A percentile compares a stretch with the other conserved stretches of the same genome.
Conservation (phyloP, 2,329 filamentous ascomycete species). For the Hyphodiscus sp. region DNA sequence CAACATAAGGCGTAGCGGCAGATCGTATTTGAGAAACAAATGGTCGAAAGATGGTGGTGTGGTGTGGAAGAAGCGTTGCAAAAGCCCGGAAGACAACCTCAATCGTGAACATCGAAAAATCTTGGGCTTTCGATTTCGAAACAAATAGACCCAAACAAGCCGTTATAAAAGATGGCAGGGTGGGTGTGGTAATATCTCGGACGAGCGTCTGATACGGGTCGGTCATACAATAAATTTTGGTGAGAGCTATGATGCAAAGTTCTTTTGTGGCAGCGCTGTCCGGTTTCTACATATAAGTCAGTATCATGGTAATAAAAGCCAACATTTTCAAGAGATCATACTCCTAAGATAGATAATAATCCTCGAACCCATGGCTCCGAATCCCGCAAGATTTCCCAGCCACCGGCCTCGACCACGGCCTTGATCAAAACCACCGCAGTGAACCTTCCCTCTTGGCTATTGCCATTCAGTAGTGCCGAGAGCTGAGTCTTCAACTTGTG, state of each 20-base stretch:
- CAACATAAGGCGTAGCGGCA: constrained; percentile 53
- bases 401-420: constrained; percentile 72
- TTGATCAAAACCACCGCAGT: constrained; percentile 74
- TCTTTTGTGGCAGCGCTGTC: constrained; percentile 71
- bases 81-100: constrained; percentile 68
- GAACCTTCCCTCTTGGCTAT: constrained; percentile 68
- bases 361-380: constrained; percentile 70
- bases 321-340: constrained; percentile 29
- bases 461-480: constrained; percentile 70
- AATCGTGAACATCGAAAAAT: constrained; percentile 44
- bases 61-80: constrained; percentile 65
- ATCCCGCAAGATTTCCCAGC: constrained; percentile 72
- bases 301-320: background rate
- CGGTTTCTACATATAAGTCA: constrained; percentile 53
- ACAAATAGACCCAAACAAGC: constrained; percentile 60
- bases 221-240: constrained; percentile 76
- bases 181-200: constrained; percentile 57
- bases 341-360: constrained; percentile 68
- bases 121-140: constrained; percentile 33
- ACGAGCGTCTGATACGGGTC: constrained; percentile 77
- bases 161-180: constrained; percentile 14
- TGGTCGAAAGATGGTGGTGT: constrained; percentile 77
- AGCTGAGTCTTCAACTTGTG: constrained; percentile 79
- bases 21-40: constrained; percentile 62
- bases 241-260: constrained; percentile 68